Percentiles rank a stretch among this genome's conserved stretches.
Conservation (phyloP, 2,329 filamentous ascomycete genomes). For the Aureobasidium sp. region DNA sequence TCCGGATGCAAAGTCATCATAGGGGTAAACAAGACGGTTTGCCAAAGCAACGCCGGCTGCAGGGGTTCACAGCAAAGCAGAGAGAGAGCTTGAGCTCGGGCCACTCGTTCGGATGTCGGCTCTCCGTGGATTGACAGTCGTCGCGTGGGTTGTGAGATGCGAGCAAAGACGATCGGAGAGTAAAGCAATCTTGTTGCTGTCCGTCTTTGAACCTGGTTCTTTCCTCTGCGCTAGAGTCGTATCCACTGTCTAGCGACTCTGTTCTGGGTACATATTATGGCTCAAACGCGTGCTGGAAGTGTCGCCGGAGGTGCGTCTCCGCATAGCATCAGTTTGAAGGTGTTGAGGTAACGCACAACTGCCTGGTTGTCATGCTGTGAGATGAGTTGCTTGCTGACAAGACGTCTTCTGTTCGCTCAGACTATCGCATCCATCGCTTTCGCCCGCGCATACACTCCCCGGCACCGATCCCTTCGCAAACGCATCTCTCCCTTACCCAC, state of each 20-base stretch:
- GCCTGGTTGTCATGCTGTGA: neutral
- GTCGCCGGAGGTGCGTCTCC: conserved; percentile 38
- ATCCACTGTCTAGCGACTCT: neutral
- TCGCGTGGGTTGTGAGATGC: neutral
- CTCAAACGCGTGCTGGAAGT: conserved; percentile 5
- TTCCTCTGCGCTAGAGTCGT: neutral
- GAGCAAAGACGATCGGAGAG: neutral
- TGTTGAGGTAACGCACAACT: conserved; percentile 60
- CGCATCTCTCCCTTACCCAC: conserved; percentile 69
- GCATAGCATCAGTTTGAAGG: conserved; percentile 77
- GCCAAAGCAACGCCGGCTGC: conserved; percentile 2
- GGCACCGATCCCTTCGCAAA: conserved; percentile 47
- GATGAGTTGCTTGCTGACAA: conserved; percentile 8
- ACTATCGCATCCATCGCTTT: conserved; percentile 73
- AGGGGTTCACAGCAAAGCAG: neutral
- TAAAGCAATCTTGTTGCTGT: neutral
- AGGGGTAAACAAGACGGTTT: conserved; percentile 3
- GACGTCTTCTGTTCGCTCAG: conserved; percentile 38
- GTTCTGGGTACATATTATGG: neutral
- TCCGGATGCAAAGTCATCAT: neutral
- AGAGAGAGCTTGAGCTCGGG: conserved; percentile 3
- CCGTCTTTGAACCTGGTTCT: neutral
- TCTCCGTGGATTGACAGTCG: neutral
- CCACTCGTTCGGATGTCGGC: conserved; percentile 11
- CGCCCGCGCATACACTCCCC: conserved; percentile 58